These are phyloP conservation scores for Psidium guajava DNA, from an alignment of 345 rosid genomes.

Conservation along the genomic window DNA sequence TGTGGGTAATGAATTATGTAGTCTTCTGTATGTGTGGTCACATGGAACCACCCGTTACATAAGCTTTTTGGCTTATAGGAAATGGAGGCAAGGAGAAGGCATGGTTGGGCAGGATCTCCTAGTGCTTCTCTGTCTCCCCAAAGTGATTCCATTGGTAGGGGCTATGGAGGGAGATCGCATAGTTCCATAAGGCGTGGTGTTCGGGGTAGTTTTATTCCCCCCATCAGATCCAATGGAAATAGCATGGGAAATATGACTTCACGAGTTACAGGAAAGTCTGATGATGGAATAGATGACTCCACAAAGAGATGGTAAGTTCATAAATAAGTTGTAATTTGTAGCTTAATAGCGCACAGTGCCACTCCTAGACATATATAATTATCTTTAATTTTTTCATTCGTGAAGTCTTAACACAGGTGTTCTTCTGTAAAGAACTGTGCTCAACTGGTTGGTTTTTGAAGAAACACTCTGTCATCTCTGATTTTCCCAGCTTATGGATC, in stretches of 20 bases:
- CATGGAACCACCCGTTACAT: not conserved
- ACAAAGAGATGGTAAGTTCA: conserved; percentile 70
- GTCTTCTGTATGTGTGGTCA: not conserved
- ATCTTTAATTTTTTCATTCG: not conserved
- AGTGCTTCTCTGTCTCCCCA: conserved; percentile 50
- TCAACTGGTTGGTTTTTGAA: not conserved
- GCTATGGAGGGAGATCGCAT: conserved; percentile 48
- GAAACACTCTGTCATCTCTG: not conserved
- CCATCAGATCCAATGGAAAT: conserved; percentile 64
- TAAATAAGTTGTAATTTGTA: not conserved
- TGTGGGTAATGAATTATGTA: not conserved
- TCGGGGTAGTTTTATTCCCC: conserved; percentile 86
- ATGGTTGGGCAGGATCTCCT: conserved; percentile 59
- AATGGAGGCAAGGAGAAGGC: conserved; percentile 64
- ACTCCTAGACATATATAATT: not conserved
- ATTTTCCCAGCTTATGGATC: not conserved
- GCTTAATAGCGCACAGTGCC: not conserved
- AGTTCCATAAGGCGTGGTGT: conserved; percentile 59
- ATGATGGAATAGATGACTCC: conserved; percentile 74
- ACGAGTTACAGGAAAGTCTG: conserved; percentile 58
- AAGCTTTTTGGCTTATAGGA: conserved; percentile 38
- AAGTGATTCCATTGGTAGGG: conserved; percentile 36
- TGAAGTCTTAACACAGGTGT: not conserved
- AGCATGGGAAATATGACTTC: conserved; percentile 56
- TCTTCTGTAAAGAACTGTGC: not conserved